Evolutionary conservation across 345 rosid species (phyloP).

Genomic region (Heritiera fomes): DNA sequence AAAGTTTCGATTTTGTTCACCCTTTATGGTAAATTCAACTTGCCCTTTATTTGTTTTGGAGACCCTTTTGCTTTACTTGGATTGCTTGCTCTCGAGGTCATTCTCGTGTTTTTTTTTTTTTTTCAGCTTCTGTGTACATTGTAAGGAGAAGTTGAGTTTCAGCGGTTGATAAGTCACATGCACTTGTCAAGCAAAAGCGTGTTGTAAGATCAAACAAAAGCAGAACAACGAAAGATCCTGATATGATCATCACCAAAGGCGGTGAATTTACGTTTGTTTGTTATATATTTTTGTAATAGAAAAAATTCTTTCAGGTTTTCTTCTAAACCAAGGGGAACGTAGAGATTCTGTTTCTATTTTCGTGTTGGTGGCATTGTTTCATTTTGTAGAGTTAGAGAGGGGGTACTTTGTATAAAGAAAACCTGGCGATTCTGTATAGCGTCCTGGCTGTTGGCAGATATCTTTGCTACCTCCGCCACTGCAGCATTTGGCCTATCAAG

Average conservation of each 20-base stretch:
- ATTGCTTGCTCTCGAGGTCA: slow-evolving; percentile 62
- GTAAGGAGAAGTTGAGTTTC: slow-evolving; percentile 36
- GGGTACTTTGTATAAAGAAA: slow-evolving; percentile 34
- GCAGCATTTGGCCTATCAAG: slow-evolving; percentile 41
- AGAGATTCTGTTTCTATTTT: slow-evolving; percentile 8
- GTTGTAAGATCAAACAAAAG: slow-evolving; percentile 30
- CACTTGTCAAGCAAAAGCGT: slow-evolving; percentile 38
- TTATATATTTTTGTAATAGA: slow-evolving; percentile 31
- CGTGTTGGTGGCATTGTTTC: slow-evolving; percentile 23
- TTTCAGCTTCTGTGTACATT: slow-evolving; percentile 25
- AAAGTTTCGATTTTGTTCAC: slow-evolving; percentile 11
- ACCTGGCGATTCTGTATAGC: slow-evolving; percentile 69
- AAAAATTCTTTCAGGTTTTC: neutral
- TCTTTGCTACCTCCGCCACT: slow-evolving; percentile 44
- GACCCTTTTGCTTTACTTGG: slow-evolving; percentile 27
- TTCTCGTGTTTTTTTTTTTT: slow-evolving; percentile 27
- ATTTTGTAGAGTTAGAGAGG: slow-evolving; percentile 25
- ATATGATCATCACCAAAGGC: slow-evolving; percentile 36
- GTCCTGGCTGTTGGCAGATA: slow-evolving; percentile 37
- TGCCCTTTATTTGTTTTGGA: slow-evolving; percentile 11
- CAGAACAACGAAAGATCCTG: slow-evolving; percentile 62
- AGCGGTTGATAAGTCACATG: slow-evolving; percentile 33
- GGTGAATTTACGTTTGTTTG: slow-evolving; percentile 34
- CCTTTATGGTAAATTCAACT: slow-evolving; percentile 30
- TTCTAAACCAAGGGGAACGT: neutral